phyloP scores from a whole-genome alignment of 371 early-diverging fungal genomes.

The Haplosporangium sp. region DNA sequence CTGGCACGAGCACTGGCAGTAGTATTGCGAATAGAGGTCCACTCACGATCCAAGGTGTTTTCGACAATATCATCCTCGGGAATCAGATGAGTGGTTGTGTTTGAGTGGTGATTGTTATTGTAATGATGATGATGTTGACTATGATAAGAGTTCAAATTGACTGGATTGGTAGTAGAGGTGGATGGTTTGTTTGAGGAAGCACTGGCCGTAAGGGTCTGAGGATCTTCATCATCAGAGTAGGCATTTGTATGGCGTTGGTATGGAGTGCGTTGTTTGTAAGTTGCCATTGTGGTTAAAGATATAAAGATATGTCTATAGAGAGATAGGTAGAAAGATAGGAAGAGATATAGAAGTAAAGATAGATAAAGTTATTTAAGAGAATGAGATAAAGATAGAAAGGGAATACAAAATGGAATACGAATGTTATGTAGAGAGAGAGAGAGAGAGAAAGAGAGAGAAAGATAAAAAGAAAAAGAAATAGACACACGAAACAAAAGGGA shows the following conservation, averaged over 20 bases:
- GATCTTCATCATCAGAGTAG: conserved; percentile 24
- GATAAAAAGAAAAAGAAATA: neutral
- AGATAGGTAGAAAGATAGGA: conserved; percentile 1
- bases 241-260: conserved; percentile 19
- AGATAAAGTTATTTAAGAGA: neutral
- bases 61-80: conserved; percentile 37
- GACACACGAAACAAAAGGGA: neutral
- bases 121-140: neutral
- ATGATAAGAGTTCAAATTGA: conserved; percentile 5
- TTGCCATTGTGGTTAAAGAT: conserved; percentile 17
- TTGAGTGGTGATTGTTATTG: conserved; percentile 5
- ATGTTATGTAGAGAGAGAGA: too few relatives aligned
- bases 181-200: neutral
- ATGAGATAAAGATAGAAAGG: conserved; percentile 5
- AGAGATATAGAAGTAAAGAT: neutral
- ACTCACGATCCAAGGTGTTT: conserved; percentile 38
- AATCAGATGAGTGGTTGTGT: neutral
- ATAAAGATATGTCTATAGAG: too few relatives aligned
- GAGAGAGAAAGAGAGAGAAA: neutral
- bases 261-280: conserved; percentile 50
- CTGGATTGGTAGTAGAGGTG: conserved; percentile 1
- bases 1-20: conserved; percentile 33
- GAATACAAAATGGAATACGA: neutral
- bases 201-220: conserved; percentile 6
- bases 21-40: conserved; percentile 42